phyloP scores from a whole-genome alignment of 306 rosid genomes.

The Quercus bicolor region DNA sequence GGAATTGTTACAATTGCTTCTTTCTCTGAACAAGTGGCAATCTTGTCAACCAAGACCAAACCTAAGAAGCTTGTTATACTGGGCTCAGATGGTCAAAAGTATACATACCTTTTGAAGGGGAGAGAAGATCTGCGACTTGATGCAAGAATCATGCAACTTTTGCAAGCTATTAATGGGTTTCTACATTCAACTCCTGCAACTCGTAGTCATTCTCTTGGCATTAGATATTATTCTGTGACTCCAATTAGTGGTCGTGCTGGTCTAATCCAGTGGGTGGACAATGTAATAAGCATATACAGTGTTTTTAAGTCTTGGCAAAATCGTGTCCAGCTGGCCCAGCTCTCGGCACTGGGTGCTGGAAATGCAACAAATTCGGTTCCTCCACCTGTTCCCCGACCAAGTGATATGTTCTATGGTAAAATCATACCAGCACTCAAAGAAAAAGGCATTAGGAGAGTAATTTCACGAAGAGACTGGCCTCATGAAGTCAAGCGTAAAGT shows the following conservation, averaged over 20 bases:
- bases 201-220: slow-evolving; percentile 60
- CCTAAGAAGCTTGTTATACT: slow-evolving; percentile 84
- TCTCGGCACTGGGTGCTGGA: slow-evolving; percentile 52
- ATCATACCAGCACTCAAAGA: slow-evolving; percentile 98
- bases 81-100: slow-evolving; percentile 91
- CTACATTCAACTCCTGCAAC: slow-evolving; percentile 76
- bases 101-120: slow-evolving; percentile 91
- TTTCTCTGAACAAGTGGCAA: slow-evolving; percentile 68
- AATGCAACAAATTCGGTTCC: slow-evolving; percentile 68
- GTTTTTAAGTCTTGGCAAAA: slow-evolving; percentile 96
- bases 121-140: slow-evolving; percentile 98
- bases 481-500: slow-evolving; percentile 94
- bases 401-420: slow-evolving; percentile 99
- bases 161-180: slow-evolving; percentile 90
- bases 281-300: slow-evolving; percentile 85
- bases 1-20: slow-evolving; percentile 85
- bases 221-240: slow-evolving; percentile 94
- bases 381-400: slow-evolving; percentile 91
- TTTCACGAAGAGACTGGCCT: slow-evolving; percentile 99
- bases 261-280: slow-evolving; percentile 91
- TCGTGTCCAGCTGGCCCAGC: slow-evolving; percentile 71
- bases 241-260: slow-evolving; percentile 98
- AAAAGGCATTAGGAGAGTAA: slow-evolving; percentile 97
- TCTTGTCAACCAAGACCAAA: slow-evolving; percentile 90
- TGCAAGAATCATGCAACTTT: slow-evolving; percentile 91